Evolutionary conservation across 306 rosid genomes (phyloP).

Genomic region (Ormosia semicastrata): DNA sequence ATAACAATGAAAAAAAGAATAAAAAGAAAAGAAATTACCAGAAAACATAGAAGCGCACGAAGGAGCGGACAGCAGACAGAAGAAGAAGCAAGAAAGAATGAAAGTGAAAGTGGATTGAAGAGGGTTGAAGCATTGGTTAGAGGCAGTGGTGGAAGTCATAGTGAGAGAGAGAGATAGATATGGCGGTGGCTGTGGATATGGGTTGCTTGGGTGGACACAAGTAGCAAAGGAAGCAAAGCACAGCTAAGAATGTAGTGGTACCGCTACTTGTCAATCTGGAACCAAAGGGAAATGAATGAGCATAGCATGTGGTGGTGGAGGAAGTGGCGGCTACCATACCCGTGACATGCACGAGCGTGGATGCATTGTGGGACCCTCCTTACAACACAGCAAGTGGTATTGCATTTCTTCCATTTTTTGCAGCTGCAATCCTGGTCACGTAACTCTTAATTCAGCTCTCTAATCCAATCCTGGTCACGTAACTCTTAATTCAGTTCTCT

Average conservation of each 20-base stretch:
- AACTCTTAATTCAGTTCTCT: too few species aligned
- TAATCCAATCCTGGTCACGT: neutral
- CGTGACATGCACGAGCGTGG: conserved; percentile 21
- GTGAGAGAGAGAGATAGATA: neutral
- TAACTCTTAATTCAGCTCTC: neutral
- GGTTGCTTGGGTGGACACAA: neutral
- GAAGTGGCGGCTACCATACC: neutral
- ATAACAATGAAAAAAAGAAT: neutral
- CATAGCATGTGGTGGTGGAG: neutral
- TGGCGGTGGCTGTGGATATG: neutral
- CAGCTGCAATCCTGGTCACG: neutral
- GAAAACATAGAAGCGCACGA: conserved; percentile 35
- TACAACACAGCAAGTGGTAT: neutral
- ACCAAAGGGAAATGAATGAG: neutral
- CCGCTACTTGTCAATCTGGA: neutral
- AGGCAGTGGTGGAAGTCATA: neutral
- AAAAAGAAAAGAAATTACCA: conserved; percentile 32
- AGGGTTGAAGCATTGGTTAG: neutral
- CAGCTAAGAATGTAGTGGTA: neutral
- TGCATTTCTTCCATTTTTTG: neutral
- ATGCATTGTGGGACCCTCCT: neutral
- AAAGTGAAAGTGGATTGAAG: conserved; percentile 13
- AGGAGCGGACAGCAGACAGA: conserved; percentile 30
- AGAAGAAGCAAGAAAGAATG: conserved; percentile 12
- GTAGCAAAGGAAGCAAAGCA: neutral